A percentile compares a stretch with the other conserved stretches of the same genome.
Conservation (phyloP, 2,329 filamentous ascomycete species). For the Calonectria fujianensis region DNA sequence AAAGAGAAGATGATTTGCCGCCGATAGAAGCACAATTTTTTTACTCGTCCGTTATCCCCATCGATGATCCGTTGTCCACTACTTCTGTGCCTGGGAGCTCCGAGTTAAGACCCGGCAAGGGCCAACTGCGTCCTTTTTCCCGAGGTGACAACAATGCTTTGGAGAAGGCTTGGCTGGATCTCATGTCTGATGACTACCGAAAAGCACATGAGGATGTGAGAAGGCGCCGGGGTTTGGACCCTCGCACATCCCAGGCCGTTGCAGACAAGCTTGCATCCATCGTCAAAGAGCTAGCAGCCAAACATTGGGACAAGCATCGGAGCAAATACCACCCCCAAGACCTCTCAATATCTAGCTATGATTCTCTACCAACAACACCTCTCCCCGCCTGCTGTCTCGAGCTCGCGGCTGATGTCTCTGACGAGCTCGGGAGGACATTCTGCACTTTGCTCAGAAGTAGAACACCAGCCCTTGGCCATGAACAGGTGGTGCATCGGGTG, state of each 20-base stretch:
- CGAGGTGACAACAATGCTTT: conserved; percentile 86
- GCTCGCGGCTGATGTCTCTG: conserved; percentile 67
- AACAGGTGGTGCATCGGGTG: conserved; percentile 68
- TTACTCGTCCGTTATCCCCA: conserved; percentile 86
- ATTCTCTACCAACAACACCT: conserved; percentile 56
- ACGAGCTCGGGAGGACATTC: conserved; percentile 69
- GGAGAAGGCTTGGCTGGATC: conserved; percentile 83
- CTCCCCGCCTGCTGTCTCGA: conserved; percentile 69
- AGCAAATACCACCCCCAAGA: conserved; percentile 60
- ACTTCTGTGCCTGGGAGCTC: conserved; percentile 70
- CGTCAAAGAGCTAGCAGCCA: conserved; percentile 65
- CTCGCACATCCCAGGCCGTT: conserved; percentile 39
- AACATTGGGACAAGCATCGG: conserved; percentile 69
- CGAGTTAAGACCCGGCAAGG: conserved; percentile 72
- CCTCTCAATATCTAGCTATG: conserved; percentile 53
- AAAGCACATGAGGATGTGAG: conserved; percentile 66
- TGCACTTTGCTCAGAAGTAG: conserved; percentile 68
- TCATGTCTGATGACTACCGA: conserved; percentile 71
- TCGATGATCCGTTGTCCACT: conserved; percentile 90
- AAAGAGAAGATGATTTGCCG: conserved; percentile 70
- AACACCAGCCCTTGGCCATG: conserved; percentile 63
- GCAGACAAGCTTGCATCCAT: conserved; percentile 55
- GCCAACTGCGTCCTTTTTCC: conserved; percentile 85
- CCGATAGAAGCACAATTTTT: conserved; percentile 85
- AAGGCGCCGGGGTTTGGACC: conserved; percentile 38